Evolutionary conservation across 2,329 filamentous ascomycete genomes (phyloP).

Genomic region (Pleurostoma richardsiae): DNA sequence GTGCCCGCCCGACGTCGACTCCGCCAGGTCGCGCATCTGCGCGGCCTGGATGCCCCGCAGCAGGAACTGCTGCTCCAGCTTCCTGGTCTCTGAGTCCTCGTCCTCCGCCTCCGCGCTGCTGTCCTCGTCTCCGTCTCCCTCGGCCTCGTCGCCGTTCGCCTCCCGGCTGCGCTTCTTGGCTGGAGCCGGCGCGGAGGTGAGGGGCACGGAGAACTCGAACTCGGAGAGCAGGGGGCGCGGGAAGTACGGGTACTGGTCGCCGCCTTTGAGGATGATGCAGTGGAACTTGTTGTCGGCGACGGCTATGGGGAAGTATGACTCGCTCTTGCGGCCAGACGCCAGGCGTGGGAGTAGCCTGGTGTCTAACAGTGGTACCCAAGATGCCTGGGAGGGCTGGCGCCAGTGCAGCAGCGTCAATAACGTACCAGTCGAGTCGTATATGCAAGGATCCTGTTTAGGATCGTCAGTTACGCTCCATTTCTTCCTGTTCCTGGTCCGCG

Average conservation of each 20-base stretch:
- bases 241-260: conserved; percentile 89
- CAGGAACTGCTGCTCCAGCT: conserved; percentile 77
- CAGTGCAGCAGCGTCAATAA: conserved; percentile 86
- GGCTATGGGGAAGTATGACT: conserved; percentile 92
- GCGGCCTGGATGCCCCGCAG: conserved; percentile 67
- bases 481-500: not conserved
- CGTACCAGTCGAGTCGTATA: conserved; percentile 90
- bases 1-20: conserved; percentile 59
- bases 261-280: conserved; percentile 97
- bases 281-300: conserved; percentile 90
- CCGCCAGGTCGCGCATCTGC: conserved; percentile 70
- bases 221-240: conserved; percentile 85
- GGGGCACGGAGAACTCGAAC: conserved; percentile 85
- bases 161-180: conserved; percentile 16
- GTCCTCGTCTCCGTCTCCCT: conserved; percentile 26
- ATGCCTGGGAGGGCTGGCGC: conserved; percentile 78
- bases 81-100: conserved; percentile 43
- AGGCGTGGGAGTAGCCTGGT: conserved; percentile 79
- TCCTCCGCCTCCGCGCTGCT: conserved; percentile 29
- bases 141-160: conserved; percentile 18
- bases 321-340: conserved; percentile 77
- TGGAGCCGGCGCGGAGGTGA: conserved; percentile 46
- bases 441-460: conserved; percentile 71
- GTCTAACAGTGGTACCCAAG: conserved; percentile 89
- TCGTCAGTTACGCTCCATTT: conserved; percentile 3